Evolutionary conservation across 2,329 filamentous ascomycete species (phyloP), one percentile per base, ranked within the genome.

Genomic region (Neonectria ditissima): DNA sequence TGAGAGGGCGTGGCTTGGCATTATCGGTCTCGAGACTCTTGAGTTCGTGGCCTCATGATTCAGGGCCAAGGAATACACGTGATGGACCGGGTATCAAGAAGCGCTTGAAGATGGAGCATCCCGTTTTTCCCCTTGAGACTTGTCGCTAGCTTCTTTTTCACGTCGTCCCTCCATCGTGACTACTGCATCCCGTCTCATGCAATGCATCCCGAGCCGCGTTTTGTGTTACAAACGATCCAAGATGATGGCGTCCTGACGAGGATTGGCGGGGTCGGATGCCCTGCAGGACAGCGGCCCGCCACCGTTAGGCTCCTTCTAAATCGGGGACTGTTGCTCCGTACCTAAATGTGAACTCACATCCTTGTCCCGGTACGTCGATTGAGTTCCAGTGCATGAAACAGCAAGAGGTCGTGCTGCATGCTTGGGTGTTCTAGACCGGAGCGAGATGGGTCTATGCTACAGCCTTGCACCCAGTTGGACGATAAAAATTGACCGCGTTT

Each of bases 141-240:
- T 32, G n/a, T 7, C 11, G 26, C 26, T 18, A 3, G 10, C 16
- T 18, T 30, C 24, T 9, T 30, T 30, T 30, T 66, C 59, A 66
- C 65, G 55, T 50, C 2, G 2, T 32, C 26, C 26, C 26, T 14
- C 34, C 16, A 6, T n/a, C 6, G 11, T 20, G 4, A 13, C 26
- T 32, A n/a, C 28, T 50, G 47, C n/a, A 50, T 50, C 45, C 45
- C 20, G 43, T 7, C 28, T 32, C 45, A 50, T 50, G 45, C 45
- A 50, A 18, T 24, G 20, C 26, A 32, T 50, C 45, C 45, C 45
- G 26, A n/a, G 45, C n/a, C 45, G n/a, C n/a, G 16, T 48, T 5
- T 20, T 18, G 45, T 65, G 18, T 50, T 18, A 50, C 45, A 20
- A 32, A 20, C 26, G n/a, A 32, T 16, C n/a, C n/a, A n/a, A 50